Evolutionary conservation across 768 basidiomycete species (phyloP).

Genomic region (Agaricus subrufescens): DNA sequence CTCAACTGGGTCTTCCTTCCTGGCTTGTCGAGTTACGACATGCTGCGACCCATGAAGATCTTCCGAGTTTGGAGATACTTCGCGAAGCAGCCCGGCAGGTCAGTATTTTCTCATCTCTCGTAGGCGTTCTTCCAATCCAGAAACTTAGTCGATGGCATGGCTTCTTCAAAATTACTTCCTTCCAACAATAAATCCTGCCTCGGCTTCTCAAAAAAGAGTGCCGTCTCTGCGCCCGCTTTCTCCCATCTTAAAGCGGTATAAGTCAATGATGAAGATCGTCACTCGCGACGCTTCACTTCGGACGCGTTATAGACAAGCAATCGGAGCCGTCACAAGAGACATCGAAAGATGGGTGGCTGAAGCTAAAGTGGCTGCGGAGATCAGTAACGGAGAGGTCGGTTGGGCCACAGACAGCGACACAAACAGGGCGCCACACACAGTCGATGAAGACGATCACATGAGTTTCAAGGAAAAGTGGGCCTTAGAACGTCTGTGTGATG

Average conservation of each 20-base stretch:
- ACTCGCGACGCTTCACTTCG: conserved; percentile 62
- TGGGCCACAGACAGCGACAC: conserved; percentile 33
- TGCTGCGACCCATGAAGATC: conserved; percentile 92
- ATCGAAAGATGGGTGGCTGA: conserved; percentile 80
- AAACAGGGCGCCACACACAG: conserved; percentile 10
- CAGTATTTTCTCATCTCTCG: conserved; percentile 4
- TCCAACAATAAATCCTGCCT: conserved; percentile 60
- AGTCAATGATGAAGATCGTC: conserved; percentile 55
- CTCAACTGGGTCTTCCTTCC: conserved; percentile 77
- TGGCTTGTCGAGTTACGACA: conserved; percentile 94
- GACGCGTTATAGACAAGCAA: conserved; percentile 43
- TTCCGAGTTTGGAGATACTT: conserved; percentile 79
- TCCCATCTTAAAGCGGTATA: conserved; percentile 74
- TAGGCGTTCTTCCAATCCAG: not conserved
- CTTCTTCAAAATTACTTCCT: conserved; percentile 81
- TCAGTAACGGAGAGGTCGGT: conserved; percentile 40
- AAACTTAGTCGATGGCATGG: conserved; percentile 71
- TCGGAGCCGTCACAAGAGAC: conserved; percentile 48
- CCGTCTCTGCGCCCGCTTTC: conserved; percentile 48
- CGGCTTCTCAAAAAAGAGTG: conserved; percentile 24
- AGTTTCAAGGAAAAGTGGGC: conserved; percentile 64
- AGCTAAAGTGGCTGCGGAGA: conserved; percentile 56
- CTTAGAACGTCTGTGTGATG: conserved; percentile 61
- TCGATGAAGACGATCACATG: conserved; percentile 17
- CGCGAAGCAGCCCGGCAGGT: conserved; percentile 76